Base-by-base conservation (phyloP, 2,329 filamentous ascomycete species). In the Aphanocladium album region DNA sequence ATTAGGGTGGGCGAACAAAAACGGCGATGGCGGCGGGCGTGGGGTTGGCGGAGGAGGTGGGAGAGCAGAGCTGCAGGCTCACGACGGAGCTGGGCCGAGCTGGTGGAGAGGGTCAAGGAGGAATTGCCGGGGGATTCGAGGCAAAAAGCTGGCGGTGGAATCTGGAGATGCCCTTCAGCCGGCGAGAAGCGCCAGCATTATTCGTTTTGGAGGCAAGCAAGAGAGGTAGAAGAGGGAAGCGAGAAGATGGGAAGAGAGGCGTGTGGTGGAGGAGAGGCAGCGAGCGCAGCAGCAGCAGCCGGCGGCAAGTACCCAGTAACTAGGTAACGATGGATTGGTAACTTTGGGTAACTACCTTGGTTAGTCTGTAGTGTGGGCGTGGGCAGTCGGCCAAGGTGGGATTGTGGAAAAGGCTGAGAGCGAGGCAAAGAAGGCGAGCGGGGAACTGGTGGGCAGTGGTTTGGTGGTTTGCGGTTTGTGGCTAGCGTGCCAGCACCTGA, bases 1-100 rank as follows among this genome's bases (percentile, higher is more conserved):
- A 39, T 37, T 49, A 39, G 30, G 43, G 54, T 21, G 53, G 30
- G 19, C 41, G 43, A 57, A 47, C 54, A 57, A 57, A 57, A 57
- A 57, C 54, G 54, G 54, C 54, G 54, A 57, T 49, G 54, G 52
- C 53, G 41, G 43, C 54, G 54, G 54, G n/a, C 54, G 54, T 57
- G 54, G 54, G 54, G 54, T 49, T 49, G 54, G 43, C 21, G 54
- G 54, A 57, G 54, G 54, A 19, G 43, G 30, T 47, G 43, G 46
- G 12, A 30, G 23, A 14, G 14, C 23, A 23, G n/a, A 30, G 14
- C 11, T 11, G 23, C 23, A 30, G 14, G 23, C n/a, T n/a, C n/a
- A n/a, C n/a, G n/a, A n/a, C n/a, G n/a, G n/a, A n/a, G n/a, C n/a
- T n/a, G n/a, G n/a, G n/a, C n/a, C n/a, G n/a, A n/a, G n/a, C n/a